Percentiles rank a stretch among this genome's conserved stretches.
phyloP scores from a whole-genome alignment of 2,329 filamentous ascomycete genomes.

The Biscogniauxia marginata region DNA sequence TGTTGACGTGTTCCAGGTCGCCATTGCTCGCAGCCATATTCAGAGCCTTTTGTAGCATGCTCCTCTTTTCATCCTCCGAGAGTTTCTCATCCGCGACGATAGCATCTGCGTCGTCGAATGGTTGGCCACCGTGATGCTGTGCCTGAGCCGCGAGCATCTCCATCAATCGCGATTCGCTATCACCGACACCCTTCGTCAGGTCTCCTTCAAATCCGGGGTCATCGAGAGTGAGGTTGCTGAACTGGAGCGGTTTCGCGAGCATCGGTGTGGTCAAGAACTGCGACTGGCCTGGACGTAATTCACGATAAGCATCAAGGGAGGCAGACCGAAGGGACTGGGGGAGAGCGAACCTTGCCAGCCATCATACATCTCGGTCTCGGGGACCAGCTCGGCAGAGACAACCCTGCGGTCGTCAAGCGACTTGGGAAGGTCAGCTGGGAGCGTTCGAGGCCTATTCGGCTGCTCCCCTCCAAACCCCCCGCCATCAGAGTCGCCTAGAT shows the following conservation, averaged over 20 bases:
- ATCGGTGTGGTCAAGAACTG: slow-evolving; percentile 90
- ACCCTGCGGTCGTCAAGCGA: slow-evolving; percentile 85
- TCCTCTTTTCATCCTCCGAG: slow-evolving; percentile 72
- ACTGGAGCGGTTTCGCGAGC: slow-evolving; percentile 78
- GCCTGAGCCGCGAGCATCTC: slow-evolving; percentile 95
- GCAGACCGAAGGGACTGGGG: slow-evolving; percentile 13
- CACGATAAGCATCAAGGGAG: slow-evolving; percentile 13
- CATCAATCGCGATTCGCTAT: slow-evolving; percentile 85
- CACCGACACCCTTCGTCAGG: slow-evolving; percentile 54
- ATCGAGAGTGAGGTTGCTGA: slow-evolving; percentile 78
- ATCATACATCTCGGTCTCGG: slow-evolving; percentile 96
- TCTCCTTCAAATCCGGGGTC: slow-evolving; percentile 73
- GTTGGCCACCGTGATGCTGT: slow-evolving; percentile 72
- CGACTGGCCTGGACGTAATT: slow-evolving; percentile 69
- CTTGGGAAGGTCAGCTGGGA: slow-evolving; percentile 84
- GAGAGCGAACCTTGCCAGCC: slow-evolving; percentile 80
- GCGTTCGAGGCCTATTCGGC: slow-evolving; percentile 46
- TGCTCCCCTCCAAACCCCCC: slow-evolving; percentile 42
- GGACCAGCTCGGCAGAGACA: slow-evolving; percentile 63
- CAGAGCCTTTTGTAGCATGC: slow-evolving; percentile 80
- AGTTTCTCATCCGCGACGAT: slow-evolving; percentile 74
- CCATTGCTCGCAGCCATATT: slow-evolving; percentile 97
- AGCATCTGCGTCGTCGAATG: slow-evolving; percentile 75
- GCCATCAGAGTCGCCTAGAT: slow-evolving; percentile 52
- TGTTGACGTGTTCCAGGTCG: slow-evolving; percentile 76